Evolutionary conservation across 1,284 basidiomycete genomes (phyloP).

Genomic region (Cronartium quercuum): DNA sequence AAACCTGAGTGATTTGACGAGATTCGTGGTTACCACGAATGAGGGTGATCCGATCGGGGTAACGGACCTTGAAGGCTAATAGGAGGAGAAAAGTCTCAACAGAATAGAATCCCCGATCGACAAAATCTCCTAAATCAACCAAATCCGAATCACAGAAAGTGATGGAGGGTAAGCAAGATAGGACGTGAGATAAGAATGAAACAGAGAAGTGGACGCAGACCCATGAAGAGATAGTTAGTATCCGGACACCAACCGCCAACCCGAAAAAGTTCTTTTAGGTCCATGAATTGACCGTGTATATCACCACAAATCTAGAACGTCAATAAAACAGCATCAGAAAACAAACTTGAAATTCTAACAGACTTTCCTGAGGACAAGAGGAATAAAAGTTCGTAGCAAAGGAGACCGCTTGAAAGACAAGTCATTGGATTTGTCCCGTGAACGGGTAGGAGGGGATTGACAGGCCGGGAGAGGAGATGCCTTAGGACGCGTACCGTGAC

Average conservation of each 20-base stretch:
- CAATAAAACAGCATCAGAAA: slow-evolving; percentile 2
- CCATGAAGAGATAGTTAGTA: slow-evolving; percentile 98
- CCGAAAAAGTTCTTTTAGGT: slow-evolving; percentile 93
- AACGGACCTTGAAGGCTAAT: slow-evolving; percentile 91
- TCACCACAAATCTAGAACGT: slow-evolving; percentile 82
- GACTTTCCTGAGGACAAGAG: background rate
- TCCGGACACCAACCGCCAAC: slow-evolving; percentile 91
- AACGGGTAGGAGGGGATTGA: slow-evolving; percentile 4
- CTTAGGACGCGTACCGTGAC: slow-evolving; percentile 67
- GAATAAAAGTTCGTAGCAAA: background rate
- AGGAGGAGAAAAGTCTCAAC: slow-evolving; percentile 95
- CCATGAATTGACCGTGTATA: slow-evolving; percentile 98
- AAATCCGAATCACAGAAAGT: background rate
- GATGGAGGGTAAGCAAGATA: slow-evolving; percentile 12
- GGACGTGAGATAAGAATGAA: background rate
- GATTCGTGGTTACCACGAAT: slow-evolving; percentile 98
- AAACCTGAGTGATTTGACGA: slow-evolving; percentile 97
- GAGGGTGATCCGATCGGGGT: slow-evolving; percentile 93
- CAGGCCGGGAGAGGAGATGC: background rate
- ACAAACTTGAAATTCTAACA: background rate
- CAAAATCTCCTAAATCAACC: slow-evolving; percentile 66
- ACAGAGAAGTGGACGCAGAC: slow-evolving; percentile 51
- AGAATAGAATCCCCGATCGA: slow-evolving; percentile 93
- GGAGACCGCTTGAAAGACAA: background rate
- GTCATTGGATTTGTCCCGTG: background rate